These are phyloP conservation scores for Aspergillus avenaceus DNA, from an alignment of 495 filamentous ascomycete genomes.

Conservation along the genomic window DNA sequence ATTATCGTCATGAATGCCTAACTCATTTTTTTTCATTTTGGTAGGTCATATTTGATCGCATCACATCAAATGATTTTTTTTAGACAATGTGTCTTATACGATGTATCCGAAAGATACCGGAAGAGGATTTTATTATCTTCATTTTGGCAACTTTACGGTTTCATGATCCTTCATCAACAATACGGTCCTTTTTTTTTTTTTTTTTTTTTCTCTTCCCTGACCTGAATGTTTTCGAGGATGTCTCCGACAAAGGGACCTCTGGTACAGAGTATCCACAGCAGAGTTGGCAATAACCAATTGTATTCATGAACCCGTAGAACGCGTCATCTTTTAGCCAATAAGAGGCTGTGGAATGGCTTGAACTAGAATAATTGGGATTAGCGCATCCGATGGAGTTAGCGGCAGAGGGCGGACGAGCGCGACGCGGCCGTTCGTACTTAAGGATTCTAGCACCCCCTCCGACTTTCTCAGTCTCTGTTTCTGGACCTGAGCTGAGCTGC, in stretches of 20 bases:
- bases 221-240: conserved; percentile 11
- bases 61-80: conserved; percentile 6
- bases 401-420: conserved; percentile 31
- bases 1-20: conserved; percentile 16
- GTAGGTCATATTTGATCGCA: conserved; percentile 22
- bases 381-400: conserved; percentile 39
- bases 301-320: conserved; percentile 15
- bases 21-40: conserved; percentile 12
- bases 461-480: conserved; percentile 40
- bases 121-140: background rate
- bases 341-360: conserved; percentile 25
- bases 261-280: conserved; percentile 19
- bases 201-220: conserved; percentile 10
- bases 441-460: conserved; percentile 48
- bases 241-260: conserved; percentile 23
- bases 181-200: conserved; percentile 8
- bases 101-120: background rate
- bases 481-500: conserved; percentile 30
- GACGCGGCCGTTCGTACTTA: conserved; percentile 47
- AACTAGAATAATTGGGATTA: conserved; percentile 34
- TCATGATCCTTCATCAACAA: background rate
- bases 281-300: conserved; percentile 14
- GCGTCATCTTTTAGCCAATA: conserved; percentile 33
- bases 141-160: background rate
- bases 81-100: conserved; percentile 2